A percentile compares a stretch with the other conserved stretches of the same genome.
Conservation (phyloP, 768 basidiomycete genomes). For the Leccinum uliginosum region DNA sequence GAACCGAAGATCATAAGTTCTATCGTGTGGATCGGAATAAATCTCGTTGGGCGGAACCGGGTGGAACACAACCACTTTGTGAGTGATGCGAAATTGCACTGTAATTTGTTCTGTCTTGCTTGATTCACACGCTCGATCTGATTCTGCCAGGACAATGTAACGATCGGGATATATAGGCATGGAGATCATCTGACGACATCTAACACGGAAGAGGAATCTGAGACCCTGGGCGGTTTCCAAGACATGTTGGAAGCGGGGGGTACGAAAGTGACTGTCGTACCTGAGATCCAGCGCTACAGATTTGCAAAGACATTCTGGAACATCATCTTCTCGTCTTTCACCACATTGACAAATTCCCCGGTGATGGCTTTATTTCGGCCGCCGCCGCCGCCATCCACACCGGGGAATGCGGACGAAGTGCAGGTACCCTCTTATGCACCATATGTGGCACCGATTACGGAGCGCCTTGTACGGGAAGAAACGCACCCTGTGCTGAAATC, state of each 20-base stretch:
- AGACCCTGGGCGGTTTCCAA: slow-evolving; percentile 42
- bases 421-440: slow-evolving; percentile 35
- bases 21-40: slow-evolving; percentile 52
- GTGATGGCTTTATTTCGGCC: slow-evolving; percentile 50
- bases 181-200: slow-evolving; percentile 35
- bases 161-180: slow-evolving; percentile 53
- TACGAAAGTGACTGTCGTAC: slow-evolving; percentile 40
- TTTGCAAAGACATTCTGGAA: slow-evolving; percentile 67
- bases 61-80: slow-evolving; percentile 54
- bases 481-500: slow-evolving; percentile 46
- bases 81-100: slow-evolving; percentile 17
- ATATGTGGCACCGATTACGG: slow-evolving; percentile 39
- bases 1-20: slow-evolving; percentile 51
- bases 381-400: slow-evolving; percentile 27
- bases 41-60: slow-evolving; percentile 41
- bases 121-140: neutral
- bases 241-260: slow-evolving; percentile 46
- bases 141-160: slow-evolving; percentile 35
- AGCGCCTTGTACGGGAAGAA: slow-evolving; percentile 36
- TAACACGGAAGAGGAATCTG: slow-evolving; percentile 41
- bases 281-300: slow-evolving; percentile 61
- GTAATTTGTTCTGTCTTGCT: neutral
- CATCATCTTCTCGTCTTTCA: slow-evolving; percentile 47
- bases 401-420: slow-evolving; percentile 1
- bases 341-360: slow-evolving; percentile 47